Conservation (phyloP, 1,139 yeast species). For the Barnettozyma hawaiiensis region DNA sequence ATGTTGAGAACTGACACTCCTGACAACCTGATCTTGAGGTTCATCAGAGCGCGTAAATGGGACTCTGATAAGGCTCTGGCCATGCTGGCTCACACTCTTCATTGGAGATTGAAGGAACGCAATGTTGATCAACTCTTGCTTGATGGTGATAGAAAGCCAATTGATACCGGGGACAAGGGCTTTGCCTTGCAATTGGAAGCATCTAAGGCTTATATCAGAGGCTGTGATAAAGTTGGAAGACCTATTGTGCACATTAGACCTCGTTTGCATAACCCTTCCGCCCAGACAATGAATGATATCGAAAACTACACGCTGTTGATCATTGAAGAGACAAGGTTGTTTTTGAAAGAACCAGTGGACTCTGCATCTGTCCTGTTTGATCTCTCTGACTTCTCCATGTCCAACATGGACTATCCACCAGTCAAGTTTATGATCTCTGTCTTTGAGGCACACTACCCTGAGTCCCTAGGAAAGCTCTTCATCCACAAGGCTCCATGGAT, state of each 20-base stretch:
- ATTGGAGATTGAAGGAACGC: slow-evolving; percentile 59
- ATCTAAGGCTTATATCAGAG: slow-evolving; percentile 62
- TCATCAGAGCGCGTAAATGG: slow-evolving; percentile 71
- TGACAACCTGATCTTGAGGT: slow-evolving; percentile 62
- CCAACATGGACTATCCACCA: slow-evolving; percentile 80
- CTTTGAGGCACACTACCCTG: slow-evolving; percentile 88
- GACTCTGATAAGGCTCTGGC: slow-evolving; percentile 52
- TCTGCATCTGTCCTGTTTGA: slow-evolving; percentile 75
- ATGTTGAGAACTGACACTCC: slow-evolving; percentile 63
- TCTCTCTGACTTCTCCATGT: slow-evolving; percentile 63
- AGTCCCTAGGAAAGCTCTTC: slow-evolving; percentile 65
- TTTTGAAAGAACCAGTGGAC: slow-evolving; percentile 58
- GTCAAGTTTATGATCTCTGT: slow-evolving; percentile 72
- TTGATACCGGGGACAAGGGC: slow-evolving; percentile 27
- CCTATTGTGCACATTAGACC: slow-evolving; percentile 72
- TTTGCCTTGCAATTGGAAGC: slow-evolving; percentile 35
- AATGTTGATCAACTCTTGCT: slow-evolving; percentile 53
- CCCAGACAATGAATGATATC: slow-evolving; percentile 63
- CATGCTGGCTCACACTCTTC: slow-evolving; percentile 63
- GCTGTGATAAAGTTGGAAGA: slow-evolving; percentile 56
- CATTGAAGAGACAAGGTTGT: slow-evolving; percentile 66
- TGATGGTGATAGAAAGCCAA: slow-evolving; percentile 52
- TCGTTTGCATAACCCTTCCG: slow-evolving; percentile 63
- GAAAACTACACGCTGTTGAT: slow-evolving; percentile 59
- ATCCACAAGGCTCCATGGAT: slow-evolving; percentile 92